These are phyloP conservation scores for Forsythia suspensa DNA, from an alignment of 257 asterid genomes.

Conservation along the genomic window DNA sequence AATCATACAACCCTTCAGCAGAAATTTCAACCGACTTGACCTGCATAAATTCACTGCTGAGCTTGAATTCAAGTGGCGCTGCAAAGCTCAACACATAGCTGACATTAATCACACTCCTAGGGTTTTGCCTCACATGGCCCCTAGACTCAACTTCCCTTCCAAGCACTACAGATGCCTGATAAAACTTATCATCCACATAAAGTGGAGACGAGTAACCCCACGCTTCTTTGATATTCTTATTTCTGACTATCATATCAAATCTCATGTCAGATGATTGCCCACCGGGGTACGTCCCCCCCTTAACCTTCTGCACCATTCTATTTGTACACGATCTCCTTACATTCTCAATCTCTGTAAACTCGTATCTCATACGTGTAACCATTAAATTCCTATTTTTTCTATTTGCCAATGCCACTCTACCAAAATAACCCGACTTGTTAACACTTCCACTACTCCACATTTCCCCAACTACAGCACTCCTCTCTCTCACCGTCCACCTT, in stretches of 20 bases:
- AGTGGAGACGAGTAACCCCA: conserved; percentile 69
- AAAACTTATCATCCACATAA: conserved; percentile 47
- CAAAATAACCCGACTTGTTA: conserved; percentile 63
- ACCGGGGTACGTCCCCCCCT: conserved; percentile 57
- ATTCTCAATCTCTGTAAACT: conserved; percentile 58
- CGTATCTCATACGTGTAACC: conserved; percentile 45
- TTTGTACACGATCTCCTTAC: conserved; percentile 50
- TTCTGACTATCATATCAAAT: conserved; percentile 57
- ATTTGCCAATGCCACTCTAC: conserved; percentile 47
- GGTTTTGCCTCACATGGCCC: conserved; percentile 33
- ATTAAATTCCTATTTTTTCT: conserved; percentile 29
- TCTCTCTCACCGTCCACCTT: conserved; percentile 65
- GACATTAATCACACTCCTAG: conserved; percentile 41
- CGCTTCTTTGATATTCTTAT: conserved; percentile 42
- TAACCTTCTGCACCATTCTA: conserved; percentile 38
- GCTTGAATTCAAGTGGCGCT: conserved; percentile 46
- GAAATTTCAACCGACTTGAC: conserved; percentile 51
- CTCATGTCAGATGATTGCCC: conserved; percentile 66
- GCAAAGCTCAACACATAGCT: conserved; percentile 58
- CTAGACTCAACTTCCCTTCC: conserved; percentile 26
- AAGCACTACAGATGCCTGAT: conserved; percentile 19
- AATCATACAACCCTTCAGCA: conserved; percentile 79
- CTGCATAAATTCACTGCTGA: conserved; percentile 38
- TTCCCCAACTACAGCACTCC: conserved; percentile 70
- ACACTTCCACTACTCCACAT: conserved; percentile 67